Conservation (phyloP, 352 stramenopile genomes). For the Phytophthora pinifolia region DNA sequence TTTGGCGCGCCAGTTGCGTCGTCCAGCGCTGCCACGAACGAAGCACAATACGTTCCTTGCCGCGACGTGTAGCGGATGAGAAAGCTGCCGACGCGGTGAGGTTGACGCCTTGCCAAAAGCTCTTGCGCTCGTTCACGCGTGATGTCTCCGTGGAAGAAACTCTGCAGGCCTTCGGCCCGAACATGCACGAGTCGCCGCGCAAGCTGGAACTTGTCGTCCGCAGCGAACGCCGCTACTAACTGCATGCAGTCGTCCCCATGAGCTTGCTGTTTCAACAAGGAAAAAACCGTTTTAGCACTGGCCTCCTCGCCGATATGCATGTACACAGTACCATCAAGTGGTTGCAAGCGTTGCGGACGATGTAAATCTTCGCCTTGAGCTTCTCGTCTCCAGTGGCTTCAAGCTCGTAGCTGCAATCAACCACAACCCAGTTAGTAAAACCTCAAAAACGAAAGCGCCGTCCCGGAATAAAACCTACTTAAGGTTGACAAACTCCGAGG, state of each 20-base stretch:
- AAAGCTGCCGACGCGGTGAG: constrained; percentile 50
- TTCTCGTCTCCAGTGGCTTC: constrained; percentile 36
- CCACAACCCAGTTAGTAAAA: constrained; percentile 9
- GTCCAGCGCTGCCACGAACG: constrained; percentile 63
- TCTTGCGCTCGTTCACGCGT: constrained; percentile 50
- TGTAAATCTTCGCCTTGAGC: constrained; percentile 57
- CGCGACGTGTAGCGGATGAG: constrained; percentile 75
- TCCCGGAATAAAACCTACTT: constrained; percentile 41
- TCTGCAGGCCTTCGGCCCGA: constrained; percentile 60
- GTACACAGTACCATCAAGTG: constrained; percentile 54
- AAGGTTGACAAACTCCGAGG: constrained; percentile 66
- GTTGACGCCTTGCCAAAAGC: constrained; percentile 36
- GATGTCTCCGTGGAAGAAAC: constrained; percentile 80
- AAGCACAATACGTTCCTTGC: constrained; percentile 67
- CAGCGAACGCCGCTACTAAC: constrained; percentile 48
- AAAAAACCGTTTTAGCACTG: constrained; percentile 1
- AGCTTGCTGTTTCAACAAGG: constrained; percentile 41
- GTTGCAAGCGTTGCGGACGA: constrained; percentile 73
- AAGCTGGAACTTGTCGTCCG: constrained; percentile 72
- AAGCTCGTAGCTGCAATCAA: constrained; percentile 51
- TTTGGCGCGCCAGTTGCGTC: constrained; percentile 24
- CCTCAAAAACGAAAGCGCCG: background rate
- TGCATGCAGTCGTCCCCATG: constrained; percentile 56
- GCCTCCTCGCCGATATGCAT: background rate
- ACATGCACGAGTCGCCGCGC: constrained; percentile 54